These are phyloP conservation scores for Rhododendron mucronatum DNA, from an alignment of 148 eudicot genomes.

Conservation along the genomic window DNA sequence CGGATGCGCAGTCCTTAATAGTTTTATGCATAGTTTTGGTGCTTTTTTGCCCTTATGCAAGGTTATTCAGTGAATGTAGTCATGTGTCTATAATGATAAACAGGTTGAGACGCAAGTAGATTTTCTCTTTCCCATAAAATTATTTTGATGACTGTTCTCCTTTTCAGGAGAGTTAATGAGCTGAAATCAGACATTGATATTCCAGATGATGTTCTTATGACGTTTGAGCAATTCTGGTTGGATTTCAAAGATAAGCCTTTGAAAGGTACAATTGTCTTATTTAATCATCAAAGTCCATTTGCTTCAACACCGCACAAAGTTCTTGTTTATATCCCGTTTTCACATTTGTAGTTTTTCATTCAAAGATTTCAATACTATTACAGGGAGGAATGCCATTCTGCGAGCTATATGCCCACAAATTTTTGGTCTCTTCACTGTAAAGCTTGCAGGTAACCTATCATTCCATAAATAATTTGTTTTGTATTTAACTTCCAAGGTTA, in stretches of 20 bases:
- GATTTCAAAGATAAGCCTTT: constrained; percentile 62
- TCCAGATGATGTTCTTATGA: constrained; percentile 51
- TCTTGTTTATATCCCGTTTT: neutral
- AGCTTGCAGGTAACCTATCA: constrained; percentile 53
- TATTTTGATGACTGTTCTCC: neutral
- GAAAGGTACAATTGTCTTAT: constrained; percentile 33
- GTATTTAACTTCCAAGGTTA: constrained; percentile 2
- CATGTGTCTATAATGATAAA: neutral
- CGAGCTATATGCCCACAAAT: constrained; percentile 84
- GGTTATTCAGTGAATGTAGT: neutral
- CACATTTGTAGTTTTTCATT: neutral
- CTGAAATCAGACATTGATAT: constrained; percentile 70
- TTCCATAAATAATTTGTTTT: neutral
- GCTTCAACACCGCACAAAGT: neutral
- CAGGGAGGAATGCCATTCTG: constrained; percentile 85
- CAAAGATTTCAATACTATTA: neutral
- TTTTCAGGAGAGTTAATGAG: constrained; percentile 64
- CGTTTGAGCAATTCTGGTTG: constrained; percentile 69
- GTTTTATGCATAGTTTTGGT: neutral
- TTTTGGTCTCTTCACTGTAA: constrained; percentile 93
- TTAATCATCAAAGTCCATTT: neutral
- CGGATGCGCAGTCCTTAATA: neutral
- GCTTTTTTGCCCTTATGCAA: neutral
- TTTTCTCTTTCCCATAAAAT: neutral
- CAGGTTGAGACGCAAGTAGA: neutral